phyloP scores from a whole-genome alignment of 441 rosid species.

The Aleurites moluccanus region DNA sequence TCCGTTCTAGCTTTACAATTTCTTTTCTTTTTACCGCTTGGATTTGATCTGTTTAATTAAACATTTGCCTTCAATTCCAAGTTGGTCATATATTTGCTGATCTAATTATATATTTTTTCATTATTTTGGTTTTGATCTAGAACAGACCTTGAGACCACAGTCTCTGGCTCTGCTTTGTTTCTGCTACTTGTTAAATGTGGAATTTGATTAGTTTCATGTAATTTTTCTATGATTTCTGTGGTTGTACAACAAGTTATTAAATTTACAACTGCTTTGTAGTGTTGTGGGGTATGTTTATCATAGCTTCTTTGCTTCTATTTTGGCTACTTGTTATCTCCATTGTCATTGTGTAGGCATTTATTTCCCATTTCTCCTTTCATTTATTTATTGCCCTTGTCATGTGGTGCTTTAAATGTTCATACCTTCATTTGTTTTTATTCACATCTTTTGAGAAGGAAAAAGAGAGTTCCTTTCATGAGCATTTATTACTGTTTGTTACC shows the following conservation, averaged over 20 bases:
- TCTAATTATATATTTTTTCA: not conserved
- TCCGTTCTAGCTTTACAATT: not conserved
- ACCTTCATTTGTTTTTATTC: conserved; percentile 34
- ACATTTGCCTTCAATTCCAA: not conserved
- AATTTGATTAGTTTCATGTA: conserved; percentile 15
- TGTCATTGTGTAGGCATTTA: conserved; percentile 30
- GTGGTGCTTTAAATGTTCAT: conserved; percentile 31
- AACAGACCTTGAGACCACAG: not conserved
- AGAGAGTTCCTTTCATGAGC: conserved; percentile 35
- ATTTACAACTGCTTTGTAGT: conserved; percentile 32
- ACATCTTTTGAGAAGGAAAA: conserved; percentile 29
- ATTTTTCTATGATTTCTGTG: conserved; percentile 1
- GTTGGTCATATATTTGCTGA: conserved; percentile 6
- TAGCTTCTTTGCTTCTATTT: conserved; percentile 23
- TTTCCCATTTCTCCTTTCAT: conserved; percentile 29
- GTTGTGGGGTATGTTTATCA: conserved; percentile 34
- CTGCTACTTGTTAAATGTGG: not conserved
- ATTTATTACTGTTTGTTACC: conserved; percentile 35
- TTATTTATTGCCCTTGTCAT: conserved; percentile 40
- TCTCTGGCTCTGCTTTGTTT: conserved; percentile 8
- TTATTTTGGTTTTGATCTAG: conserved; percentile 1
- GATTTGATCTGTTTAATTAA: not conserved
- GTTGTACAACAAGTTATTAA: conserved; percentile 27
- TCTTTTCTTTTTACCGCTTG: not conserved
- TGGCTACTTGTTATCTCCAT: conserved; percentile 22